phyloP scores from a whole-genome alignment of 2,329 filamentous ascomycete genomes.

The Ophiostoma tasmaniense region DNA sequence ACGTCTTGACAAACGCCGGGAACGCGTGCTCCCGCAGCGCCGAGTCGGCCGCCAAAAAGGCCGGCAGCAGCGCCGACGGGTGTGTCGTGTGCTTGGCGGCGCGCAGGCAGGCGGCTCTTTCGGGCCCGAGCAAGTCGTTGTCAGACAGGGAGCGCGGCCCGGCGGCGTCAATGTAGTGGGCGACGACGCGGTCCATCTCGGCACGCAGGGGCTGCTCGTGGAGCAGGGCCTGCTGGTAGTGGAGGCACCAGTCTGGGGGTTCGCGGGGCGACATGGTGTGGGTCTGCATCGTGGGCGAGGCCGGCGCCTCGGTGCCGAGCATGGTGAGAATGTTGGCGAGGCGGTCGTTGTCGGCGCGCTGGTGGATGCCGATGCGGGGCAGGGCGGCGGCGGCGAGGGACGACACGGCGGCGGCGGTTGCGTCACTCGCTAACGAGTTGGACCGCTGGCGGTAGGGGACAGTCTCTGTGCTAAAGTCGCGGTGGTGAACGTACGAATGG shows the following conservation, averaged over 20 bases:
- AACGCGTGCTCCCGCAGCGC: slow-evolving; percentile 31
- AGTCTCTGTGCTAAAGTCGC: neutral
- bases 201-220: slow-evolving; percentile 33
- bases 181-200: slow-evolving; percentile 31
- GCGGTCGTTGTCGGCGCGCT: slow-evolving; percentile 27
- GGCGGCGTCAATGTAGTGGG: slow-evolving; percentile 32
- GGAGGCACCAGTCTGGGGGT: slow-evolving; percentile 18
- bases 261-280: neutral
- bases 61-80: slow-evolving; percentile 35
- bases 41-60: slow-evolving; percentile 31
- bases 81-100: slow-evolving; percentile 37
- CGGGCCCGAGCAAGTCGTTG: slow-evolving; percentile 27
- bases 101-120: slow-evolving; percentile 32
- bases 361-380: slow-evolving; percentile 24
- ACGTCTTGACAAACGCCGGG: slow-evolving; percentile 32
- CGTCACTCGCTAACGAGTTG: slow-evolving; percentile 14
- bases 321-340: slow-evolving; percentile 29
- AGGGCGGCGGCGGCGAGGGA: slow-evolving; percentile 5
- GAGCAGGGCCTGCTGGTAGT: neutral
- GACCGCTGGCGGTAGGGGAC: slow-evolving; percentile 7
- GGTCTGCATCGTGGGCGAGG: neutral
- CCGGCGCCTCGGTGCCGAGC: slow-evolving; percentile 23
- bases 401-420: slow-evolving; percentile 10
- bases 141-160: slow-evolving; percentile 29
- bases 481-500: neutral